phyloP scores from a whole-genome alignment of 208 protist genomes.

The Trypanosoma caninum region DNA sequence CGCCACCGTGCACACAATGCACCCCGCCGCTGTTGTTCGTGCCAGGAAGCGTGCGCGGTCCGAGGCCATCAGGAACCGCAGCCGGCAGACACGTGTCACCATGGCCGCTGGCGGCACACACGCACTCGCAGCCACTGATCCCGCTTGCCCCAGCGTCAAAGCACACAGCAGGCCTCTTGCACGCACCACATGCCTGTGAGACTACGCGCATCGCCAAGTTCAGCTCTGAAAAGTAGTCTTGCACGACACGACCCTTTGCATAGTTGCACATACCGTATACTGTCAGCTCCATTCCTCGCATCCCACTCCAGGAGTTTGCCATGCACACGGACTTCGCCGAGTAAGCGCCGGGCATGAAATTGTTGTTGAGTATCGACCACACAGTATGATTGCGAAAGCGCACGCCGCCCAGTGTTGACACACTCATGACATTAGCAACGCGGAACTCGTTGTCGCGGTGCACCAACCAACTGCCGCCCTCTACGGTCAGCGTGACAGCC shows the following conservation, averaged over 20 bases:
- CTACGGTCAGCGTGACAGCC: constrained; percentile 1
- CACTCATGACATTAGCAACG: neutral
- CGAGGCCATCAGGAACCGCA: neutral
- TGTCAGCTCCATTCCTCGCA: neutral
- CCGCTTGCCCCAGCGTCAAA: neutral
- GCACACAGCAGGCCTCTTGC: neutral
- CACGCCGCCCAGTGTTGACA: neutral
- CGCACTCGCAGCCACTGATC: neutral
- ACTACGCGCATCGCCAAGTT: neutral
- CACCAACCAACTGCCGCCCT: neutral
- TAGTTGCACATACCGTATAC: constrained; percentile 11
- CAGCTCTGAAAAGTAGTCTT: neutral
- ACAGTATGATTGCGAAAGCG: neutral
- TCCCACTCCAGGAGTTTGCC: neutral
- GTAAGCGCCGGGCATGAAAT: neutral
- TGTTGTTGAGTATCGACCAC: constrained; percentile 7
- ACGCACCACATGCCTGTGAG: neutral
- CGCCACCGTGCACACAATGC: constrained; percentile 2
- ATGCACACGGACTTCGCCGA: neutral
- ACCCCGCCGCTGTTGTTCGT: neutral
- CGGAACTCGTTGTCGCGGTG: constrained; percentile 5
- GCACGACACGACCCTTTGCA: neutral
- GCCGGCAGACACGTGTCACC: constrained; percentile 10
- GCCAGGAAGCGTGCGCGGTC: neutral
- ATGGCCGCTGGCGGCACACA: neutral